Conservation (phyloP, 164 flowering plant genomes). For the Tetracentron sinense region DNA sequence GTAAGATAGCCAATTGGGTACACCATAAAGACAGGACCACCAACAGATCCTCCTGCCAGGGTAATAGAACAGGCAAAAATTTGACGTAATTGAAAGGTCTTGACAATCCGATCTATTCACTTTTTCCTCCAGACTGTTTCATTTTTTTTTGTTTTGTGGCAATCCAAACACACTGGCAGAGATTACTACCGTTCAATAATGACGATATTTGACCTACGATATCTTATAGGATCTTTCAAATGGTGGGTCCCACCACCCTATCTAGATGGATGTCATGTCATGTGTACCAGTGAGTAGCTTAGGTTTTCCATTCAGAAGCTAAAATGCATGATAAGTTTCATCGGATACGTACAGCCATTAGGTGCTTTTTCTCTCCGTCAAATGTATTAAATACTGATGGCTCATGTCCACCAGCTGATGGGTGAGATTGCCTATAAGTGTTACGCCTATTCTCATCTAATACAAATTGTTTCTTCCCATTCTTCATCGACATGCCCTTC, state of each 20-base stretch:
- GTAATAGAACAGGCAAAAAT: neutral
- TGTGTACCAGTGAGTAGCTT: neutral
- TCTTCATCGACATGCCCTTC: conserved; percentile 38
- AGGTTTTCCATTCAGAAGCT: neutral
- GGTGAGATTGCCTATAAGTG: conserved; percentile 46
- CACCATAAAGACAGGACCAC: neutral
- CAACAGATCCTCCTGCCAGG: neutral
- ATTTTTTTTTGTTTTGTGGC: neutral
- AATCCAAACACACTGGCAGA: no score
- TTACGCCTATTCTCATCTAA: conserved; percentile 64
- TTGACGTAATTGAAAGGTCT: neutral
- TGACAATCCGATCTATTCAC: neutral
- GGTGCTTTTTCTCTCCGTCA: conserved; percentile 61
- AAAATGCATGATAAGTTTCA: neutral
- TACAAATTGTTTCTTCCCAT: conserved; percentile 43
- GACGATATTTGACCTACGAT: no score
- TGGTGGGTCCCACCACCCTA: neutral
- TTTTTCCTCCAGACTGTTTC: neutral
- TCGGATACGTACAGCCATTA: conserved; percentile 52
- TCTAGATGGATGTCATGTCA: no score
- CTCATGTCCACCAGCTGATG: conserved; percentile 28
- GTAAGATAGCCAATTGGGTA: neutral
- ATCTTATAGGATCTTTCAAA: neutral
- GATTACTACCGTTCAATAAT: no score
- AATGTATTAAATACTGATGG: conserved; percentile 40